A percentile compares a stretch with the other conserved stretches of the same genome.
Conservation (phyloP, 1,284 basidiomycete species). For the Phlebopus sp. region DNA sequence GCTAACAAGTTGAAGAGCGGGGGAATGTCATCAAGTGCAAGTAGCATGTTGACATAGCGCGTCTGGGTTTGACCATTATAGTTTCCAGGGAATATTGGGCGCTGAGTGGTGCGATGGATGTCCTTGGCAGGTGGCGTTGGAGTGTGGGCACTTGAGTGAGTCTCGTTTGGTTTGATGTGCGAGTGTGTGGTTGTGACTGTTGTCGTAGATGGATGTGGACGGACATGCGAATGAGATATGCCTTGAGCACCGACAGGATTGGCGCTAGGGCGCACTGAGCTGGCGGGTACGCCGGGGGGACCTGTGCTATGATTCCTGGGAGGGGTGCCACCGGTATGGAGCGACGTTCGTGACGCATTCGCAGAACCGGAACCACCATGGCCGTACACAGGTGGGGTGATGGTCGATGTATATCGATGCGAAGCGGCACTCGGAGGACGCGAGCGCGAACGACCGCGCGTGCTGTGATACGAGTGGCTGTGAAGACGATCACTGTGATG, state of each 20-base stretch:
- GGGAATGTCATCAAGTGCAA: constrained; percentile 31
- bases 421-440: constrained; percentile 31
- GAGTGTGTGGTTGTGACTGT: neutral
- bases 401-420: constrained; percentile 29
- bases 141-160: neutral
- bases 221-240: constrained; percentile 20
- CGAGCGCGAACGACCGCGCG: constrained; percentile 24
- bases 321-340: constrained; percentile 15
- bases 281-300: constrained; percentile 5
- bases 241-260: constrained; percentile 6
- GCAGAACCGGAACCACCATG: constrained; percentile 22
- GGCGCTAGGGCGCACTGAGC: constrained; percentile 7
- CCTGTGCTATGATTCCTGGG: constrained; percentile 14
- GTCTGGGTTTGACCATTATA: constrained; percentile 27
- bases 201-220: neutral
- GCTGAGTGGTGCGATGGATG: constrained; percentile 17
- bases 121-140: constrained; percentile 14
- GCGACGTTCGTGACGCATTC: constrained; percentile 22
- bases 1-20: constrained; percentile 44
- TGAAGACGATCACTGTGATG: constrained; percentile 6
- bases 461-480: constrained; percentile 16
- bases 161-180: constrained; percentile 4
- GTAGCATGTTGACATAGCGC: constrained; percentile 32
- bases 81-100: constrained; percentile 24
- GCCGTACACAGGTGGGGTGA: constrained; percentile 26